Conservation (phyloP, 768 basidiomycete species). For the Sarcodon aspratus region DNA sequence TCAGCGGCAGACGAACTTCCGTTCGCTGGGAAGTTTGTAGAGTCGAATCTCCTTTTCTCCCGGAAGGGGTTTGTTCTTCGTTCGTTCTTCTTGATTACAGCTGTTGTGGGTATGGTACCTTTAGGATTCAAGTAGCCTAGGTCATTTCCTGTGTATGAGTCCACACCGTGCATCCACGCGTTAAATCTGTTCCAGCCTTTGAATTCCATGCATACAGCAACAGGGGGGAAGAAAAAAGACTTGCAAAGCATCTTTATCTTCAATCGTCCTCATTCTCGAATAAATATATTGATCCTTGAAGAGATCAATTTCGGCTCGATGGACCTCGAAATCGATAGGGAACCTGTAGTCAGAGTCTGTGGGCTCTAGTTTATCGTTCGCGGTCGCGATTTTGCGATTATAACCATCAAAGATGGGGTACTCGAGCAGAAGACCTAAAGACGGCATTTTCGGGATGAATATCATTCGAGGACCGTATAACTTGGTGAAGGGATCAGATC, state of each 20-base stretch:
- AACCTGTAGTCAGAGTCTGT: constrained; percentile 55
- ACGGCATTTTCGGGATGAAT: constrained; percentile 91
- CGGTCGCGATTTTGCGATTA: constrained; percentile 41
- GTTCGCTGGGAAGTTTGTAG: constrained; percentile 27
- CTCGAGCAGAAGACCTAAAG: constrained; percentile 86
- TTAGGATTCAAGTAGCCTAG: constrained; percentile 67
- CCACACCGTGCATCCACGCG: constrained; percentile 71
- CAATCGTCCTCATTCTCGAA: constrained; percentile 73
- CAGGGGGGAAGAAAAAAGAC: constrained; percentile 20
- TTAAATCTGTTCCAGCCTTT: constrained; percentile 45
- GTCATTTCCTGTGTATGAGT: constrained; percentile 68
- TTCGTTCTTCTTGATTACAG: constrained; percentile 52
- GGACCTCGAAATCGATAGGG: constrained; percentile 57
- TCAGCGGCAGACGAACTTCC: constrained; percentile 6
- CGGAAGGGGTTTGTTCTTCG: constrained; percentile 50
- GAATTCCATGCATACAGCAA: neutral
- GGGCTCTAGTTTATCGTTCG: constrained; percentile 37
- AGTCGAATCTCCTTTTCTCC: constrained; percentile 59
- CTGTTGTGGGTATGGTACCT: constrained; percentile 63
- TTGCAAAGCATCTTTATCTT: constrained; percentile 67
- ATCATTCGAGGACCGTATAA: constrained; percentile 70
- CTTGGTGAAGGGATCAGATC: constrained; percentile 22
- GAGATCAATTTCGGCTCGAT: constrained; percentile 54
- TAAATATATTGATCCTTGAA: constrained; percentile 89
- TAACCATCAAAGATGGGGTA: constrained; percentile 75